A percentile compares a stretch with the other conserved stretches of the same genome.
Conservation (phyloP, 78 protist species). For the Emiliania huxleyi region DNA sequence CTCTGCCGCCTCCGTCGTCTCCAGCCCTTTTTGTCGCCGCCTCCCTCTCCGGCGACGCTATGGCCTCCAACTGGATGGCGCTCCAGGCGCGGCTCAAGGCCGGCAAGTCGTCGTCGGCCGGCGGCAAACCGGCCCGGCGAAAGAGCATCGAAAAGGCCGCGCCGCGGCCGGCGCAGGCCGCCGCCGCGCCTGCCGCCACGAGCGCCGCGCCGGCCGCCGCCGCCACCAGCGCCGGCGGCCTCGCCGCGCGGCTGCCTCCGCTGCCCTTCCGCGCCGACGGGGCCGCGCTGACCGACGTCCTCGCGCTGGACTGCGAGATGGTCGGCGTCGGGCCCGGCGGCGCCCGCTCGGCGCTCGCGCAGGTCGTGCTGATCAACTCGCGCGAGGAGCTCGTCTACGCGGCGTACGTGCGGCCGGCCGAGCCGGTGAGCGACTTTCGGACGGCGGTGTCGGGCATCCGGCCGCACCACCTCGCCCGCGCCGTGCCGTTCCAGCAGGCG, state of each 20-base stretch:
- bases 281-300: not conserved
- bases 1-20: no score
- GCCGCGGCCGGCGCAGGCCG: not conserved
- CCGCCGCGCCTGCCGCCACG: not conserved
- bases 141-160: not conserved
- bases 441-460: conserved; percentile 41
- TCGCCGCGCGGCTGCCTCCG: not conserved
- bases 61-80: not conserved
- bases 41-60: not conserved
- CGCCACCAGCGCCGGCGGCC: not conserved
- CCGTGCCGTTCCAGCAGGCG: not conserved
- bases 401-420: conserved; percentile 20
- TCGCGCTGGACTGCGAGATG: conserved; percentile 63
- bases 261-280: not conserved
- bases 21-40: not conserved
- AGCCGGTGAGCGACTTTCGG: conserved; percentile 40
- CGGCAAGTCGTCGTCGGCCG: not conserved
- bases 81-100: not conserved
- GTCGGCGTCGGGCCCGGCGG: conserved; percentile 52
- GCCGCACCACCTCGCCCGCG: not conserved
- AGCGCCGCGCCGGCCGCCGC: not conserved
- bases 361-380: not conserved
- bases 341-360: conserved; percentile 24
- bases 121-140: not conserved
- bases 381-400: not conserved